Conservation (phyloP, 768 basidiomycete genomes). For the Collybia sordida region DNA sequence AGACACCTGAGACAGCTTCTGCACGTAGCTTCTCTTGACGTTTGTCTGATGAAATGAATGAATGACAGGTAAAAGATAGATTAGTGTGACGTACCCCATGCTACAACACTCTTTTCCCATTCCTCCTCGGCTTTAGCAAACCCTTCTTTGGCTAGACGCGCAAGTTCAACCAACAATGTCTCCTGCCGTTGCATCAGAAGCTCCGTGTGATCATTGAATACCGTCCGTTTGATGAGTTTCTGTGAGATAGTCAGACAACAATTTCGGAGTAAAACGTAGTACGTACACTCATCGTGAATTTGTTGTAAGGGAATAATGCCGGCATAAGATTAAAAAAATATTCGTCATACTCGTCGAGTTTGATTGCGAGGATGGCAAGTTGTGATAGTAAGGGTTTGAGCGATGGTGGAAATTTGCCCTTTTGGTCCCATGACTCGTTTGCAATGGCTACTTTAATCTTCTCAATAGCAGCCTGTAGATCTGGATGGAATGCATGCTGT, state of each 20-base stretch:
- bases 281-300: conserved; percentile 87
- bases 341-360: conserved; percentile 87
- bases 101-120: conserved; percentile 66
- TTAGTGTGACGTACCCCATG: conserved; percentile 54
- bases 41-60: conserved; percentile 31
- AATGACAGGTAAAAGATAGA: not conserved
- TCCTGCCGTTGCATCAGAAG: conserved; percentile 70
- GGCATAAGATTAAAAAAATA: conserved; percentile 92
- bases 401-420: conserved; percentile 85
- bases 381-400: conserved; percentile 73
- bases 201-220: conserved; percentile 71
- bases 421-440: conserved; percentile 74
- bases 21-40: conserved; percentile 55
- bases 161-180: conserved; percentile 62
- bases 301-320: conserved; percentile 88
- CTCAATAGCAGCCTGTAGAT: conserved; percentile 61
- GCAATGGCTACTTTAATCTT: conserved; percentile 60
- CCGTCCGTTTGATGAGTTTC: conserved; percentile 94
- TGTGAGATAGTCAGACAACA: conserved; percentile 24
- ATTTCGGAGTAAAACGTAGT: not conserved
- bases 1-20: conserved; percentile 27
- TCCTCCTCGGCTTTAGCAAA: conserved; percentile 73
- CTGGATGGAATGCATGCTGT: conserved; percentile 69
- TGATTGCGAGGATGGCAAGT: conserved; percentile 76
- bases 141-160: conserved; percentile 57